Base-by-base conservation (phyloP, 352 stramenopile genomes). In the Thalassiosira hispida region DNA sequence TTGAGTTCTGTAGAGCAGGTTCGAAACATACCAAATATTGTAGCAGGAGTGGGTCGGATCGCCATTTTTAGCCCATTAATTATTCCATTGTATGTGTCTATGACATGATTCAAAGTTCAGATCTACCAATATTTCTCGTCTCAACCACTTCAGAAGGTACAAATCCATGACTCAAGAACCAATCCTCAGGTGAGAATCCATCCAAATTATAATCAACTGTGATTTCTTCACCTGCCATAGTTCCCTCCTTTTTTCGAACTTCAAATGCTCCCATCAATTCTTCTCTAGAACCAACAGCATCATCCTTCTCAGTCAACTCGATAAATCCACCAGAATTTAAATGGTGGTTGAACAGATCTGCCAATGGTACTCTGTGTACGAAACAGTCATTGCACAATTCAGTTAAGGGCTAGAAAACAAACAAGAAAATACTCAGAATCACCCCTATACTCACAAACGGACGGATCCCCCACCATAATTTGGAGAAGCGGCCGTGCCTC, bases 151-250 rank as follows among this genome's bases (percentile, higher is more conserved):
- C 42, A 51, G 42, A 22, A 22, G 85, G 85, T 20, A 90, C 79
- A 74, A 91, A 91, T 18, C 85, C 85, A 46, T 87, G 44, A 12
- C 47, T 79, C 0, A 91, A 49, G 44, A 90, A 90, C 85, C 85
- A 91, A 64, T 91, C 83, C 9, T 89, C 46, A 23, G 83, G 61
- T n/a, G 68, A 69, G 47, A 82, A 91, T 25, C 84, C 66, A n/a
- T 71, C 75, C 20, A 91, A 79, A 73, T 91, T 91, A 70, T 91
- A 91, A 71, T 89, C 86, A 2, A 82, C 81, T 12, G 82, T 49
- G 18, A 91, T 64, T 59, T 91, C 85, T 0, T 74, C 65, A 20
- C 27, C 29, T 18, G 27, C 0, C 27, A 33, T 53, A 84, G 73
- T 49, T 73, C 75, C 31, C 73, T 73, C 38, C 42, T 62, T 8